Conservation (phyloP, 2,329 filamentous ascomycete genomes). For the Didymella arachidicola region DNA sequence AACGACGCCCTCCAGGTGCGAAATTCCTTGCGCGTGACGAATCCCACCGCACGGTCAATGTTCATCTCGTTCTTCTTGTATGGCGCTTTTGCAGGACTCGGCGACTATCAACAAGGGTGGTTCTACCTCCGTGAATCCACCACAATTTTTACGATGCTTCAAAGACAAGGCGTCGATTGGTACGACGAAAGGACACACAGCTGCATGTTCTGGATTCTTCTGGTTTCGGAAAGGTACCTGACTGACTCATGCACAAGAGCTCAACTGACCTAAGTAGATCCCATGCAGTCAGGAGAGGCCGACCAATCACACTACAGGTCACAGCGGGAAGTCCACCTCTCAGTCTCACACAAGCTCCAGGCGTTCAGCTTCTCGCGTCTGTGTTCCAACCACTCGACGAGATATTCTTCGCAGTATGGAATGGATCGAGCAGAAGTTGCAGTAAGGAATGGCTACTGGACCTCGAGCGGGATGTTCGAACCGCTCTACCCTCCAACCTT, state of each 20-base stretch:
- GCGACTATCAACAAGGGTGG: conserved; percentile 79
- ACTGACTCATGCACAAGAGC: background rate
- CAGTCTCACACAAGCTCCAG: conserved; percentile 66
- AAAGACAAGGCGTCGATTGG: conserved; percentile 21
- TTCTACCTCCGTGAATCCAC: conserved; percentile 79
- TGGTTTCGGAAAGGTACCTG: conserved; percentile 38
- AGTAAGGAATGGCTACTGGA: conserved; percentile 64
- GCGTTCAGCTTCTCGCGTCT: conserved; percentile 64
- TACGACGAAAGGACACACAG: conserved; percentile 23
- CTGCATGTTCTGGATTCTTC: conserved; percentile 36
- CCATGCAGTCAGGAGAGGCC: conserved; percentile 74
- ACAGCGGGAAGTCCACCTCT: conserved; percentile 71
- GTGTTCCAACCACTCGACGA: conserved; percentile 74
- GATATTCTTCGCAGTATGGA: conserved; percentile 70
- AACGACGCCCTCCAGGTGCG: conserved; percentile 36
- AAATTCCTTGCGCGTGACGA: conserved; percentile 28
- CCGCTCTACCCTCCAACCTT: conserved; percentile 62
- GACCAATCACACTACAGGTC: conserved; percentile 73
- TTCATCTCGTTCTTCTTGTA: conserved; percentile 84
- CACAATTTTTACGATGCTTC: conserved; percentile 61
- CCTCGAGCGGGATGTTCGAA: conserved; percentile 69
- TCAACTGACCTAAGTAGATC: conserved; percentile 55
- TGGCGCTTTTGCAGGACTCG: conserved; percentile 73
- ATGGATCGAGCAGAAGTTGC: conserved; percentile 67
- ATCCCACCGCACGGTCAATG: conserved; percentile 49